Evolutionary conservation across 2,329 filamentous ascomycete species (phyloP), one percentile per base, ranked within the genome.

Genomic region (Fusarium albosuccineum): DNA sequence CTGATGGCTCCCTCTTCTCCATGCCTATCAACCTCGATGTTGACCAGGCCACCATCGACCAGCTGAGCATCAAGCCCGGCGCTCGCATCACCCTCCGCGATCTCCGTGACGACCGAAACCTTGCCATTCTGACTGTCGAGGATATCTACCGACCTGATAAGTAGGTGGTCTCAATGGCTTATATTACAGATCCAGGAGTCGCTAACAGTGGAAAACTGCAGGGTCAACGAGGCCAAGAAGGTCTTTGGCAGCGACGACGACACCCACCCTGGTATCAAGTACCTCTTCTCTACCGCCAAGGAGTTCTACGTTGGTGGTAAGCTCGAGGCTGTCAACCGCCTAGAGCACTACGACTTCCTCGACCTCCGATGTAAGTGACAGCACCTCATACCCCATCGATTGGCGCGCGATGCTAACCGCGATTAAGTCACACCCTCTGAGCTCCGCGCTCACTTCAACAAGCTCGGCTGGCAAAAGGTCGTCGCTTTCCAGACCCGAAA

Each of bases 401-500:
- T 27, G 9, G 6, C 36, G 14, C 27, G 45, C 14, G 6, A 41
- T 39, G 36, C 70, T 75, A 59, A 73, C 51, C 17, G 14, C 27
- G 6, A 22, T 7, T 51, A 49, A 94, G 92, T 95, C 83, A 97
- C 96, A 10, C 96, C 96, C 68, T 91, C 96, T 49, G 96, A 99
- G 84, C 87, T 99, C 75, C 93, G 96, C 75, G 86, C 93, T 70
- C 95, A 98, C 86, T 99, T 99, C 78, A 96, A 98, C 87, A 99
- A 99, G 89, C 93, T 99, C 74, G 96, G 96, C 83, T 99, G 96
- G 96, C 91, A 92, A 81, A 91, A 91, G 81, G 95, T 99, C 73
- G 96, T 99, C 69, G 96, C 96, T 77, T 99, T 99, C 91, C 96
- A 99, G 87, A 99, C 96, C 70, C 87, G 94, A 80, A 99, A 99